Base-by-base conservation (phyloP, 2,329 filamentous ascomycete species). In the Fusarium falciforme region DNA sequence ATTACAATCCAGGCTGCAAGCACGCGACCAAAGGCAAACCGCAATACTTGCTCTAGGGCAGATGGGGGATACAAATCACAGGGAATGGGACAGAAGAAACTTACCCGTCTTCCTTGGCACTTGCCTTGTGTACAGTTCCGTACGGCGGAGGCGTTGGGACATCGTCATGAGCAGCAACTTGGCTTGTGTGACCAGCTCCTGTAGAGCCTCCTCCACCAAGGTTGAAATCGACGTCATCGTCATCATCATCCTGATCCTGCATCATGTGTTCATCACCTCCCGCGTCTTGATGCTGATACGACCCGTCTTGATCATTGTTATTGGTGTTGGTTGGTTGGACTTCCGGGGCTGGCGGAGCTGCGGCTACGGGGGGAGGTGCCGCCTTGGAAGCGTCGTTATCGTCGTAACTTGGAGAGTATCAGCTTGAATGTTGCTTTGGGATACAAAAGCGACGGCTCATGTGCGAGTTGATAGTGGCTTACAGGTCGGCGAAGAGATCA, bases 401-500 rank as follows among this genome's bases (percentile, higher is more conserved):
- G 73, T 93, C 91, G 79, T 93, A 93, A 69, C 92, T 93, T 72
- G 64, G 22, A 27, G 25, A 64, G 47, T 36, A 47, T 76, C 36
- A 76, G 74, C 10, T 49, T 14, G 5, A 7, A 42, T 25, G n/a
- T 22, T 31, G 31, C 31, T 27, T 7, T 5, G 14, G 6, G 27
- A 22, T 57, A 38, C 38, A 35, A 31, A 17, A 47, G 27, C 16
- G 16, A 7, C 20, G 22, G 52, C 16, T 33, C 17, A 29, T n/a
- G 22, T 14, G 27, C 7, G 27, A 36, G n/a, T 9, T 38, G 11
- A 25, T 49, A 11, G 44, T 49, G 36, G 76, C 94, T 85, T 87
- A 98, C 95, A 98, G 90, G 85, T 98, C 95, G 79, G 95, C 95
- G 84, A 98, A 98, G 84, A 98, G 93, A 88, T 98, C 95, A 80